Evolutionary conservation across 2,329 filamentous ascomycete species (phyloP).

Genomic region (Penicillium palitans): DNA sequence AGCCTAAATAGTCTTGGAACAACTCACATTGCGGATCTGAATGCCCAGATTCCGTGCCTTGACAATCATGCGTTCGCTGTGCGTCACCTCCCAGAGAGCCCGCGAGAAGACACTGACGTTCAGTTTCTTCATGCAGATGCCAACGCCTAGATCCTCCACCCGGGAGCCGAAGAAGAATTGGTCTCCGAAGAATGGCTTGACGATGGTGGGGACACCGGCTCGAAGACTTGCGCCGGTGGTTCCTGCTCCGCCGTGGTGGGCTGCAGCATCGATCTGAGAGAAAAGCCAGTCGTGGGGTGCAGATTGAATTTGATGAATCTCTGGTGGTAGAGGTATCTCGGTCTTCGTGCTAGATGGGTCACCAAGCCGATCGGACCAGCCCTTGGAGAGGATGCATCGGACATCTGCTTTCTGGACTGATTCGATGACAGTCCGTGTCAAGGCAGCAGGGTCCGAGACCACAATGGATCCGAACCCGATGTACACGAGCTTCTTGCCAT

Average conservation of each 20-base stretch:
- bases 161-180: conserved; percentile 93
- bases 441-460: conserved; percentile 80
- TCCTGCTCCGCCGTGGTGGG: conserved; percentile 90
- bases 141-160: conserved; percentile 90
- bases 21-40: conserved; percentile 77
- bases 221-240: conserved; percentile 92
- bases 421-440: conserved; percentile 91
- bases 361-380: conserved; percentile 85
- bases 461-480: conserved; percentile 97
- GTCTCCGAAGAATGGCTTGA: conserved; percentile 96
- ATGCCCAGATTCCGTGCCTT: conserved; percentile 82
- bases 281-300: conserved; percentile 98
- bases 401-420: conserved; percentile 89
- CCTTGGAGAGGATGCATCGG: conserved; percentile 90
- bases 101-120: conserved; percentile 82
- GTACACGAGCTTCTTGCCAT: conserved; percentile 90
- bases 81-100: conserved; percentile 86
- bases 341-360: conserved; percentile 59
- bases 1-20: background rate
- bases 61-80: conserved; percentile 85
- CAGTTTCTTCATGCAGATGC: conserved; percentile 83
- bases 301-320: conserved; percentile 84
- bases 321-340: conserved; percentile 70
- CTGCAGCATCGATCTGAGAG: conserved; percentile 85
- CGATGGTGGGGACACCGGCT: conserved; percentile 88